Conservation (phyloP, 805 yeast genomes). For the Pichia phayaonensis region DNA sequence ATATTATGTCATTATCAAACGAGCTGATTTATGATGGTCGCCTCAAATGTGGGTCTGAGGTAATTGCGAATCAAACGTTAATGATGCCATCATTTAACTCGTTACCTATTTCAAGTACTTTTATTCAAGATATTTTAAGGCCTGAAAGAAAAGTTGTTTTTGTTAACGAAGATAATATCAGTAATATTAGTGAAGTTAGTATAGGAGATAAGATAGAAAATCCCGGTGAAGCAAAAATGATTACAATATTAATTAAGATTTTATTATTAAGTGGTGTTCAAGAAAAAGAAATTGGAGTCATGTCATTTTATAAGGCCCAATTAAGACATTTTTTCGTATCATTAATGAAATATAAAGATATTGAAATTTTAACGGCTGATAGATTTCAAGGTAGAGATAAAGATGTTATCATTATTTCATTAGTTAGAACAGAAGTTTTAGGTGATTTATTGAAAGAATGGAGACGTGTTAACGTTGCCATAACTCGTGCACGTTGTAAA, state of each 20-base stretch:
- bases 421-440: slow-evolving; percentile 76
- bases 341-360: slow-evolving; percentile 26
- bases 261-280: slow-evolving; percentile 53
- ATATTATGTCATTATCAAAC: slow-evolving; percentile 79
- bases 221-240: slow-evolving; percentile 59
- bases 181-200: slow-evolving; percentile 43
- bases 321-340: slow-evolving; percentile 37
- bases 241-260: slow-evolving; percentile 53
- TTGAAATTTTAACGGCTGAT: slow-evolving; percentile 90
- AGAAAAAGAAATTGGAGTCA: slow-evolving; percentile 64
- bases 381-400: slow-evolving; percentile 95
- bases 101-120: slow-evolving; percentile 14
- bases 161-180: slow-evolving; percentile 66
- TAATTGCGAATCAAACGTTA: slow-evolving; percentile 54
- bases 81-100: slow-evolving; percentile 36
- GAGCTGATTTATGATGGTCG: slow-evolving; percentile 67
- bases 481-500: slow-evolving; percentile 83
- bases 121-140: slow-evolving; percentile 35
- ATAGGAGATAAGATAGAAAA: slow-evolving; percentile 68
- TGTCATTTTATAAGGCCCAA: slow-evolving; percentile 86
- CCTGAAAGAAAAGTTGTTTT: slow-evolving; percentile 61
- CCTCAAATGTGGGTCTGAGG: slow-evolving; percentile 64
- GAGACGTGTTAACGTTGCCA: slow-evolving; percentile 90
- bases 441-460: slow-evolving; percentile 83
- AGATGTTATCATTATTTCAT: slow-evolving; percentile 80